Percentiles rank a stretch among this genome's conserved stretches.
Conservation (phyloP, 306 rosid species). For the Prunus mongolica region DNA sequence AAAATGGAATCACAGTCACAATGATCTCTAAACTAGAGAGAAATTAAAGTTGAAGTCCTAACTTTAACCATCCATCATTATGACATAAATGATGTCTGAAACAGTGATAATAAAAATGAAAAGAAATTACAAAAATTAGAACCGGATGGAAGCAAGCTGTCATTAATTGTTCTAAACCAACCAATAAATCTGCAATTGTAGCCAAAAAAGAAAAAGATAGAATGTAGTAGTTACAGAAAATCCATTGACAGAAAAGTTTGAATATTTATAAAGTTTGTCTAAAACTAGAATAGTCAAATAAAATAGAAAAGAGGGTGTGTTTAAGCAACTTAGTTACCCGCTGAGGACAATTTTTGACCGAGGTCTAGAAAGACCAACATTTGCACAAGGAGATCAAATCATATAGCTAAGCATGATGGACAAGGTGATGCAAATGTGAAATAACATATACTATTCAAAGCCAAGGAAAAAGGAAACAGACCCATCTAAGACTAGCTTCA, state of each 20-base stretch:
- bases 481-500: slow-evolving; percentile 98
- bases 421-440: neutral
- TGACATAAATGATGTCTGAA: neutral
- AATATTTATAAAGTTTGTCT: neutral
- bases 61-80: neutral
- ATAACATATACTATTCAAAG: neutral
- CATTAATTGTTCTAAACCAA: neutral
- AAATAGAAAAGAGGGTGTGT: neutral
- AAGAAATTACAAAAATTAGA: neutral
- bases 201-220: neutral
- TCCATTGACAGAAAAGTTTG: neutral
- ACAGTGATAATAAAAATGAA: neutral
- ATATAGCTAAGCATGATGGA: neutral
- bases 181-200: too few relatives aligned
- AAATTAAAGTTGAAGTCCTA: neutral
- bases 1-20: neutral
- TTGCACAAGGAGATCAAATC: neutral
- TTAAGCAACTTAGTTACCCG: neutral
- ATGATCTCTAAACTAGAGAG: neutral
- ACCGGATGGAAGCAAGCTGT: neutral
- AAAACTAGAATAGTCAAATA: neutral
- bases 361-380: neutral
- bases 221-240: neutral
- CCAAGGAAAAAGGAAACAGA: slow-evolving; percentile 34
- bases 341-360: neutral